phyloP scores from a whole-genome alignment of 208 protist species.

The Leishmania braziliensis region DNA sequence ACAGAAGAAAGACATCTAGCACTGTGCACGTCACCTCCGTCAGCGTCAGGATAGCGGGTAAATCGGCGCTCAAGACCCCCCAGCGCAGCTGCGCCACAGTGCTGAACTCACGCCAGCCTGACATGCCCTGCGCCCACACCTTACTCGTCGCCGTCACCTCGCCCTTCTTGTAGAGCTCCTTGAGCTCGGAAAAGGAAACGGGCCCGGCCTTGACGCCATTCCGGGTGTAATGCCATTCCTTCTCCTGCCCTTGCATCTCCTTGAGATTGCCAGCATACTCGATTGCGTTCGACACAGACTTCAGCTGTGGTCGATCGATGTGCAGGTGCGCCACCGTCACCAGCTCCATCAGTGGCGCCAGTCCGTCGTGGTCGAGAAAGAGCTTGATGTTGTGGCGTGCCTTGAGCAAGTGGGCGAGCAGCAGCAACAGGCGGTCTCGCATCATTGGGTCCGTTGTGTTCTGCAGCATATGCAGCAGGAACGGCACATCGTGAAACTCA shows the following conservation, averaged over 20 bases:
- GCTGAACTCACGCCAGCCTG: slow-evolving; percentile 84
- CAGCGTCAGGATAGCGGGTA: slow-evolving; percentile 78
- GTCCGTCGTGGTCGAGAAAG: slow-evolving; percentile 90
- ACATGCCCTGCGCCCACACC: slow-evolving; percentile 95
- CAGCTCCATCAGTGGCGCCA: slow-evolving; percentile 81
- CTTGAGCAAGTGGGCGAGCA: slow-evolving; percentile 70
- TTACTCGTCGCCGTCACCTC: slow-evolving; percentile 72
- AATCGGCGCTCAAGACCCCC: slow-evolving; percentile 66
- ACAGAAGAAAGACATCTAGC: slow-evolving; percentile 89
- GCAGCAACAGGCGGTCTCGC: slow-evolving; percentile 88
- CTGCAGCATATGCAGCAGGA: slow-evolving; percentile 81
- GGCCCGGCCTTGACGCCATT: slow-evolving; percentile 45
- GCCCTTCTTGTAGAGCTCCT: slow-evolving; percentile 51
- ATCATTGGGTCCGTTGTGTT: slow-evolving; percentile 77
- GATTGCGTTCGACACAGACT: slow-evolving; percentile 81
- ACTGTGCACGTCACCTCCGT: slow-evolving; percentile 88
- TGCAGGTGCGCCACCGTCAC: slow-evolving; percentile 94
- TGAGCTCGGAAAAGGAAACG: slow-evolving; percentile 70
- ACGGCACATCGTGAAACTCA: slow-evolving; percentile 86
- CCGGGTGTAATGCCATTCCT: slow-evolving; percentile 91
- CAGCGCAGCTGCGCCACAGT: slow-evolving; percentile 94
- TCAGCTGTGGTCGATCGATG: slow-evolving; percentile 85
- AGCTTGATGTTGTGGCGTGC: slow-evolving; percentile 90
- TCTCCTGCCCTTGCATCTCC: slow-evolving; percentile 73
- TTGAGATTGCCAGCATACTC: slow-evolving; percentile 50